Evolutionary conservation across 495 filamentous ascomycete species (phyloP).

Genomic region (Niebla homalea): DNA sequence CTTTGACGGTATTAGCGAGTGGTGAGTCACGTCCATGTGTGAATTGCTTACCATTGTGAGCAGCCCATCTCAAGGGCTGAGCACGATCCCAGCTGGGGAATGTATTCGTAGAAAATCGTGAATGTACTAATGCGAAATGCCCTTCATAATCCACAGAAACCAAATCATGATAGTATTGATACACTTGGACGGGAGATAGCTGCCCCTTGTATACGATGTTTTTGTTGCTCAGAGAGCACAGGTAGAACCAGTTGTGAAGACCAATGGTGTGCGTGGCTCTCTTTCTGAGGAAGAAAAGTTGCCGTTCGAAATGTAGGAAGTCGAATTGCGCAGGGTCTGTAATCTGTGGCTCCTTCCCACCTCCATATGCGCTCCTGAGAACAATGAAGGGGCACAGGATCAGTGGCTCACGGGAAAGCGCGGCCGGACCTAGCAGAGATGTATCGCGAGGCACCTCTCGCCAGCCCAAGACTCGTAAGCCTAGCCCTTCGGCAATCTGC

Average conservation of each 20-base stretch:
- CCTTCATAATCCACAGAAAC: constrained; percentile 96
- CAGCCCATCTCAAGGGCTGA: constrained; percentile 91
- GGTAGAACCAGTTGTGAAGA: constrained; percentile 97
- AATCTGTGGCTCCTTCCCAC: constrained; percentile 66
- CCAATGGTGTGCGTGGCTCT: constrained; percentile 88
- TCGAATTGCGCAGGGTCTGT: constrained; percentile 73
- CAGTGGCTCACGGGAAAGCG: constrained; percentile 82
- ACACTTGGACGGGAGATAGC: constrained; percentile 91
- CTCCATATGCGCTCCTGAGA: constrained; percentile 69
- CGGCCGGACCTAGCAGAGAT: constrained; percentile 82
- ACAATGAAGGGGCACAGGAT: constrained; percentile 97
- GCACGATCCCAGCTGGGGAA: constrained; percentile 99
- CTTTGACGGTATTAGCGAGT: constrained; percentile 31
- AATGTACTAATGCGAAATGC: constrained; percentile 95
- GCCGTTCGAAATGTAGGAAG: constrained; percentile 75
- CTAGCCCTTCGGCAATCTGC: constrained; percentile 76
- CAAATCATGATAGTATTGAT: constrained; percentile 96
- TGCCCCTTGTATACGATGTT: constrained; percentile 99
- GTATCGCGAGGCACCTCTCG: constrained; percentile 91
- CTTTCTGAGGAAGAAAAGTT: constrained; percentile 92
- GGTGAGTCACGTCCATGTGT: not conserved
- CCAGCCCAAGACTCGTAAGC: constrained; percentile 89
- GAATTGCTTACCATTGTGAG: constrained; percentile 70
- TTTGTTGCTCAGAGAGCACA: constrained; percentile 94
- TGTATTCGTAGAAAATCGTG: constrained; percentile 97